Evolutionary conservation across 1,139 yeast species (phyloP).

Genomic region (Pichia sp.): DNA sequence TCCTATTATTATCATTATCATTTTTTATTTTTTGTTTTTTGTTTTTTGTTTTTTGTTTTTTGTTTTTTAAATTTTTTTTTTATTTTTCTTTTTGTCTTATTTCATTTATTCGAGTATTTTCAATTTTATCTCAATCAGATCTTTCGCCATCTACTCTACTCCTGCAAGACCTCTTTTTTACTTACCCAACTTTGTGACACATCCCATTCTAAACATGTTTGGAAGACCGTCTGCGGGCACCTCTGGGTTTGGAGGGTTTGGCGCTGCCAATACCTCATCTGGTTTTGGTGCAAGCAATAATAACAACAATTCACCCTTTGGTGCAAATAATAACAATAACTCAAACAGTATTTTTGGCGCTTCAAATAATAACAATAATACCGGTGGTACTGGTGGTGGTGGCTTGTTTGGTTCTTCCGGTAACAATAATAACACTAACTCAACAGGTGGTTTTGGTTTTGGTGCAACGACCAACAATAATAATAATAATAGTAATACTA

Average conservation of each 20-base stretch:
- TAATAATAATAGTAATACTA: not conserved
- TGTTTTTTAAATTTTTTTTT: not conserved
- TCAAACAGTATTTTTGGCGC: conserved; percentile 10
- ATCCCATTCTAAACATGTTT: conserved; percentile 32
- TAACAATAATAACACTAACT: conserved; percentile 6
- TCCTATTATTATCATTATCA: too few relatives aligned
- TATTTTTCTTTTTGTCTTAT: not conserved
- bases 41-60: too few relatives aligned
- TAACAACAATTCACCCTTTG: conserved; percentile 6
- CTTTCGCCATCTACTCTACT: not conserved
- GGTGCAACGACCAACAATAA: conserved; percentile 24
- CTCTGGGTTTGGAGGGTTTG: conserved; percentile 59
- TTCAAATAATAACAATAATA: conserved; percentile 6
- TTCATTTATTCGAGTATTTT: not conserved
- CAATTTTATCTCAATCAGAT: not conserved
- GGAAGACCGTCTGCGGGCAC: conserved; percentile 38
- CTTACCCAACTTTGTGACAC: not conserved
- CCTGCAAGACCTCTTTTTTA: too few relatives aligned
- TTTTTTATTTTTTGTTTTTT: too few relatives aligned
- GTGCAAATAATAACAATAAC: conserved; percentile 24
- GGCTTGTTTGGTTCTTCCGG: conserved; percentile 9
- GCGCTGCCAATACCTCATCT: conserved; percentile 22
- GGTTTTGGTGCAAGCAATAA: conserved; percentile 17
- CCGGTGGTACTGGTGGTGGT: conserved; percentile 10
- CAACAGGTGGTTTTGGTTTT: conserved; percentile 18